Evolutionary conservation across 371 early-diverging fungal species (phyloP), one percentile per base, ranked within the genome.

Genomic region (Nosema muscidifuracis): DNA sequence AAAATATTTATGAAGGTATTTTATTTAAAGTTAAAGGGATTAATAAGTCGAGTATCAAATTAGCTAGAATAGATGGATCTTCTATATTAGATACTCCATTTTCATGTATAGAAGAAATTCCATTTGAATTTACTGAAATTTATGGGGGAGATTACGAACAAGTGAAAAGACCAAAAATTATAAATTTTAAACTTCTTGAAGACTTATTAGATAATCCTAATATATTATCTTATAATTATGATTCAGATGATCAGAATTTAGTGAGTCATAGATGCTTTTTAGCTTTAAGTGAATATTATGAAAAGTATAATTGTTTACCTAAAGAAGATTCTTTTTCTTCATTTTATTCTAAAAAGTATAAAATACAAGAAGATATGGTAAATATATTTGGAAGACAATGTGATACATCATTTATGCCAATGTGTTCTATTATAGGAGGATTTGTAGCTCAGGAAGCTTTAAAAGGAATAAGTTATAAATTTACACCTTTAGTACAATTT

Each of bases 381-480:
- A 63, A 56, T 28, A 30, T 20, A 2, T 71, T 71, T 55, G 71
- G 71, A 40, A 42, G 50, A 51, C 62, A 61, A 20, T 50, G 70
- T 51, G 33, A 44, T 50, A 61, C 61, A 0, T 40, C 34, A 12
- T 51, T 97, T 64, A 85, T 93, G n/a, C 96, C 99, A 9, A 92
- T 98, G 91, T 87, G 86, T 18, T 95, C 96, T 22, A 89, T 97
- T 22, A 86, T 94, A 76, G 99, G 99, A 75, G 98, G 99, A 67
- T 84, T 96, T 53, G 92, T 91, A 31, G 97, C 97, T 18, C 98
- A 99, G 84, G 99, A 99, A 84, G 95, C 94, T 10, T 86, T 99
- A 30, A 98, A 99, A 87, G 87, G 85, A 12, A 84, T 86, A 84
- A 90, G 91, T 81, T 93, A 92, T 67, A 97, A 97, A 80, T 98